Base-by-base conservation (phyloP, 805 yeast species). In the Huiozyma sinensis region DNA sequence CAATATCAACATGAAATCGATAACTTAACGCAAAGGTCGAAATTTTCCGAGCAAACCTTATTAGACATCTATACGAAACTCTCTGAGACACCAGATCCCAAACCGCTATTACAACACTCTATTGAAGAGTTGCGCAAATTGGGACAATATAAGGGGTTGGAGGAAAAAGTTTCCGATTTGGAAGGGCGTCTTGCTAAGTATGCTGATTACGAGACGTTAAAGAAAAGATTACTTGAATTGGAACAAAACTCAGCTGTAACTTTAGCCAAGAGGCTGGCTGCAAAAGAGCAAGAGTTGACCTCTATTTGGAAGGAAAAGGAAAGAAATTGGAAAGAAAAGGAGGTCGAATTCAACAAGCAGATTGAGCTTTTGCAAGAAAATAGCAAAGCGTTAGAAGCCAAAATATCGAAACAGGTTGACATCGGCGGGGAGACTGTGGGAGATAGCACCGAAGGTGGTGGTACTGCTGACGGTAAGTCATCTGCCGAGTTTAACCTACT, bases 21-120 rank as follows among this genome's bases (percentile, higher is more conserved):
- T 60, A 67, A 71, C 36, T 68, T 90, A 50, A 85, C 96, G 1
- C 76, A 77, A 51, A 77, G 92, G 49, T 79, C 85, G 44, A 86
- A 89, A 57, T 68, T 63, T 38, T 77, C 84, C 1, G 97, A 92
- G 56, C 68, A 72, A 34, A 71, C 79, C 30, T 82, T 92, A 55
- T 76, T 88, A 58, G 77, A 79, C 13, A 69, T 85, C 24, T 90
- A 90, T 66, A 69, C 85, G 44, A 69, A 77, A 11, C 66, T 90
- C 5, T 85, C 88, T 5, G 95, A 89, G 60, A 89, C 94, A 0
- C 97, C 97, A 0, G 97, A 90, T 65, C 97, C 97, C 1, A 76
- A 73, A 48, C 94, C 95, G 5, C 62, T 89, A 36, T 65, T 90
- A 46, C 83, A 83, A 52, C 72, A 78, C 34, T 76, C 89, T 1